Base-by-base conservation (phyloP, 1,284 basidiomycete genomes). In the Sporisorium exsertum region DNA sequence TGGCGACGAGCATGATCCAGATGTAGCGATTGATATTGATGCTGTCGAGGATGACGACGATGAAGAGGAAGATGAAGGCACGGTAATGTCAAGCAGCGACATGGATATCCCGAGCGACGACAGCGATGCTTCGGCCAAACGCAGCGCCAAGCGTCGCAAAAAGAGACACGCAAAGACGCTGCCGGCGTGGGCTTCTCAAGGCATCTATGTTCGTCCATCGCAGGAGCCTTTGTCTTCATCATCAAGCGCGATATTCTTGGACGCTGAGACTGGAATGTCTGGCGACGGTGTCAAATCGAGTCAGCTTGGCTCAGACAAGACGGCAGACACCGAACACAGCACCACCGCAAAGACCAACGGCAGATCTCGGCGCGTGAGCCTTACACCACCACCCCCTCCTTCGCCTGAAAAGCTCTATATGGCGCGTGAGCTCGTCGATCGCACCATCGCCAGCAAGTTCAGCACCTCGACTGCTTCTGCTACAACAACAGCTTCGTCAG, bases 351-450 rank as follows among this genome's bases (percentile, higher is more conserved):
- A 57, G 5, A 20, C 51, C n/a, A 42, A 62, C 27, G 50, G 45
- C 26, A 62, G 45, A 49, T 8, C n/a, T 18, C 50, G 67, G 26
- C 32, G 58, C 9, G 63, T 53, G 16, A 74, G 72, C 35, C 58
- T 74, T 10, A 74, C 72, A 9, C 72, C 72, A 7, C 72, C 72
- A 13, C 72, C 72, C 1, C 52, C 56, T 8, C 55, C 56, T 6
- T 74, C 66, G 8, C 55, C 58, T 0, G 76, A 63, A 32, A 68
- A 65, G 64, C 66, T 70, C 2, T 45, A 49, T 20, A 62, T 60
- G 52, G 77, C 77, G 5, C 66, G 66, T 52, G 54, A 74, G 13
- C 64, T 75, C 2, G 77, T 76, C 8, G 47, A 55, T 22, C 50
- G 52, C 9, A 67, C 65, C 27, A 66, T 78, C n/a, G 56, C 43